phyloP scores from a whole-genome alignment of 2,329 filamentous ascomycete genomes.

The Fusarium luffae region DNA sequence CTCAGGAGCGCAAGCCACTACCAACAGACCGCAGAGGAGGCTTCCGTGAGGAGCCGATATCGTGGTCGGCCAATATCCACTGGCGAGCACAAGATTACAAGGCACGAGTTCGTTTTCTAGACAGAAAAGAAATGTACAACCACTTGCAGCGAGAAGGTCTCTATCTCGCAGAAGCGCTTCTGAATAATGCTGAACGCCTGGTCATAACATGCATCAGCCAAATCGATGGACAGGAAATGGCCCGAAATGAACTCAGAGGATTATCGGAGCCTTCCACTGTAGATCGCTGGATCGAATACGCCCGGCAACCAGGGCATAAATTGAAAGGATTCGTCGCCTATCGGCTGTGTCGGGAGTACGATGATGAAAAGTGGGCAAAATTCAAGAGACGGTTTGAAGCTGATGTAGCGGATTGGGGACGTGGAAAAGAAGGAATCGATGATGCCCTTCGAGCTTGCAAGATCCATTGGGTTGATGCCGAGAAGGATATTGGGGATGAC shows the following conservation, averaged over 20 bases:
- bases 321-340: conserved; percentile 34
- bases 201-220: background rate
- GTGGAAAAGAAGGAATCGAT: conserved; percentile 8
- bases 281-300: conserved; percentile 27
- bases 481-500: conserved; percentile 27
- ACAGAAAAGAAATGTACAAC: conserved; percentile 9
- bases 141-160: background rate
- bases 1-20: conserved; percentile 17
- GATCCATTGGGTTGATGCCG: conserved; percentile 41
- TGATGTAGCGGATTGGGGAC: conserved; percentile 44
- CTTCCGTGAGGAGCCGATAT: conserved; percentile 18
- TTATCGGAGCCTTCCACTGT: background rate
- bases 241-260: conserved; percentile 30
- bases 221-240: conserved; percentile 20
- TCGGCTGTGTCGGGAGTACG: conserved; percentile 33
- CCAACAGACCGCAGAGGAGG: background rate
- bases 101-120: background rate
- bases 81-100: conserved; percentile 16
- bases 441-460: conserved; percentile 28
- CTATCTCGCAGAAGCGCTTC: fast-evolving
- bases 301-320: fast-evolving
- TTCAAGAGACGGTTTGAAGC: conserved; percentile 44
- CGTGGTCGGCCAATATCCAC: conserved; percentile 15
- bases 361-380: conserved; percentile 38
- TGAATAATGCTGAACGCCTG: conserved; percentile 14